Evolutionary conservation across 1,139 yeast species (phyloP), one percentile per base, ranked within the genome.

Genomic region (Pichia sp.): DNA sequence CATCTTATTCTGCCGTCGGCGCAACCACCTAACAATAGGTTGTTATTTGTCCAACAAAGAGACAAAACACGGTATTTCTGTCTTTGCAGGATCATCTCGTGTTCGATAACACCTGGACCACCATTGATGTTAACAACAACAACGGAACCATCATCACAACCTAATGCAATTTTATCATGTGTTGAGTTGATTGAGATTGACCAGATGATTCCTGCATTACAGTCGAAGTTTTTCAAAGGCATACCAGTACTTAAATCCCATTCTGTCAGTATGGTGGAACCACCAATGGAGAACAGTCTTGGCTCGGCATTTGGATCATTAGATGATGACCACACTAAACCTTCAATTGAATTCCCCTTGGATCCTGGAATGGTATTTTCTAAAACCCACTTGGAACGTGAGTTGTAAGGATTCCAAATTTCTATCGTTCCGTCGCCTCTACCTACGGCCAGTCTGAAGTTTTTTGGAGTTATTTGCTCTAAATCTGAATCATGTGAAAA

Each of bases 151-250:
- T 90, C 95, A 55, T 92, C 98, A 65, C 98, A 92, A 1, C 98
- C 98, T 1, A 86, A 86, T 1, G 96, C 88, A 39, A 94, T 68
- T 55, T 73, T 77, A 47, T 74, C 68, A 40, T 81, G 84, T 31
- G 74, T 67, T 27, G 75, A 72, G 50, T 81, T 82, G 29, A 79
- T 77, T 7, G 85, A 81, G 44, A 90, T 67, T 9, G 95, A 85
- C 98, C 98, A 94, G 48, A 88, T 84, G 26, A 87, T 81, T 34
- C 97, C 97, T 1, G 95, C 86, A 61, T 90, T 88, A 67, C 96
- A 86, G 61, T 90, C 96, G 58, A 81, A 81, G 61, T 88, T 85
- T 43, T 72, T 71, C 45, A 77, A 61, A 2, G 97, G 95, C 47
- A 75, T 66, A 7, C 95, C 87, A 0, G 86, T 80, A 5, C 68